Percentiles rank a stretch among this genome's conserved stretches.
These are phyloP conservation scores for Rhododendron ovatum DNA, from an alignment of 148 eudicot genomes.

Conservation along the genomic window DNA sequence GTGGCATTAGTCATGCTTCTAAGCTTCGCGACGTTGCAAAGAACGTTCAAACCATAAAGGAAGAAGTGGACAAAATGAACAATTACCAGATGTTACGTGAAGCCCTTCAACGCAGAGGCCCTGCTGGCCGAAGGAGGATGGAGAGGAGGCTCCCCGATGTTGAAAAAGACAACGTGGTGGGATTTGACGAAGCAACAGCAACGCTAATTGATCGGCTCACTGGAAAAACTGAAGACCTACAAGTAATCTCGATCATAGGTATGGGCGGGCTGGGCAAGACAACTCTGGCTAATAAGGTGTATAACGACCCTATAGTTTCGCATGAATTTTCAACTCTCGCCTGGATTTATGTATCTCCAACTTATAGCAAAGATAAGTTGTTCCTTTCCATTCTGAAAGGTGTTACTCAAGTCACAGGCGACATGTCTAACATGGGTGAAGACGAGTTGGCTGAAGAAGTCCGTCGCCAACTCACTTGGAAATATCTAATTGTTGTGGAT, in stretches of 20 bases:
- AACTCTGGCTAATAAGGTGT: constrained; percentile 31
- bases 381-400: constrained; percentile 8
- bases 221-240: background rate
- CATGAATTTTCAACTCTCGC: constrained; percentile 14
- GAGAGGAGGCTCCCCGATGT: constrained; percentile 7
- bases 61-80: background rate
- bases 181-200: constrained; percentile 29
- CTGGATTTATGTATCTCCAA: constrained; percentile 32
- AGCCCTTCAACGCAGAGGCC: background rate
- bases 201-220: constrained; percentile 17
- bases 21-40: background rate
- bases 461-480: background rate
- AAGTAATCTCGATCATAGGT: constrained; percentile 27
- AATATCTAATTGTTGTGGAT: constrained; percentile 25
- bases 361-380: constrained; percentile 9
- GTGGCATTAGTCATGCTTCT: background rate
- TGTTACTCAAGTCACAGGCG: background rate
- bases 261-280: constrained; percentile 43
- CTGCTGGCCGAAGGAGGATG: constrained; percentile 1
- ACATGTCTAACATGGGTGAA: background rate
- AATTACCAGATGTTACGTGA: background rate
- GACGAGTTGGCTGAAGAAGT: constrained; percentile 6
- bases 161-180: constrained; percentile 33
- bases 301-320: constrained; percentile 6
- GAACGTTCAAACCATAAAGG: background rate